Base-by-base conservation (phyloP, 2,329 filamentous ascomycete genomes). In the Penicillium carneum region DNA sequence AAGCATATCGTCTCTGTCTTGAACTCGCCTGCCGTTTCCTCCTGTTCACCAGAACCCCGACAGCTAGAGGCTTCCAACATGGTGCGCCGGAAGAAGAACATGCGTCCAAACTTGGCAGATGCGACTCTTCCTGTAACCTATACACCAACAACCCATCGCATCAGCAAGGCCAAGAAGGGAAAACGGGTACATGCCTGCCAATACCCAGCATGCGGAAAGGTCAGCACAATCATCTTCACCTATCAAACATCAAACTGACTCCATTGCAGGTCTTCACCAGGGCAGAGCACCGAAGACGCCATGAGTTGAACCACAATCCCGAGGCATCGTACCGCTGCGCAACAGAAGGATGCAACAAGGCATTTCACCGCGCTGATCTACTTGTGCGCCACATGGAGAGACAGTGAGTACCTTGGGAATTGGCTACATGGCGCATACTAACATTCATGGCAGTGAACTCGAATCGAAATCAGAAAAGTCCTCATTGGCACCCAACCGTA, bases 101-200 rank as follows among this genome's bases (percentile, higher is more conserved):
- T 74, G 72, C 72, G 69, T 65, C 68, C 68, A 65, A 72, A 64
- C 62, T 57, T 70, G 41, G 14, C 68, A 29, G 75, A 77, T 34
- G 69, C 73, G 45, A 65, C 73, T 31, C 60, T 77, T 60, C 72
- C 77, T 20, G 71, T 81, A 50, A 79, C 78, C 57, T 83, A 81
- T 61, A 83, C 81, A 31, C 81, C 81, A 23, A 83, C 81, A 20
- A 83, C 81, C 38, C 78, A 78, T 65, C 79, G 81, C 52, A 77
- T 83, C 65, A 83, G 81, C 73, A 83, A 83, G 69, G 81, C 81
- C 12, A 83, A 82, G 73, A 83, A 83, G 69, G 81, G 81, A 33
- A 83, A 83, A 70, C 78, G 80, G 53, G 81, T 83, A 14, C 81
- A 83, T 66, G 76, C 76, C 9, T 83, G 81, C 66, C 76, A 81